phyloP scores from a whole-genome alignment of 257 asterid species.

The Lycium ferocissimum region DNA sequence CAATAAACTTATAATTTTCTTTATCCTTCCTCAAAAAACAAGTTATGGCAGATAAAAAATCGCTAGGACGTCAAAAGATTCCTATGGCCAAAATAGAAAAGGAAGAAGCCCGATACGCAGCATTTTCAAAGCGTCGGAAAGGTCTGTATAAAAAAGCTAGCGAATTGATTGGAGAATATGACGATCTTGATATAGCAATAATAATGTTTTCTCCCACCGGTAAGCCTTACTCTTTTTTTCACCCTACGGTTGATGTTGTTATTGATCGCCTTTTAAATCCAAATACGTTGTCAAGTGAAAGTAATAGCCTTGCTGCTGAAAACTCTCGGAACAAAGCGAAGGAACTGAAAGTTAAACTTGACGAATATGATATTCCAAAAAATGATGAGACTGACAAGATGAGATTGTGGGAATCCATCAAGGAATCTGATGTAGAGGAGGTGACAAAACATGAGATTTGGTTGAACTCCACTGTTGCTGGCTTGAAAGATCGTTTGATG shows the following conservation, averaged over 20 bases:
- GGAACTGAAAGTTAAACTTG: not conserved
- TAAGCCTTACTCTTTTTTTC: constrained; percentile 50
- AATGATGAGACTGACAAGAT: too few relatives aligned
- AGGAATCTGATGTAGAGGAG: not conserved
- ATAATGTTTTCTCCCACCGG: constrained; percentile 44
- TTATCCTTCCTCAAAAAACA: not conserved
- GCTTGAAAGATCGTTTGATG: not conserved
- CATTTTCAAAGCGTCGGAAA: constrained; percentile 45
- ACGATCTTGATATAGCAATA: constrained; percentile 45
- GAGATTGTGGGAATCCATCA: not conserved
- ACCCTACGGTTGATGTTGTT: constrained; percentile 43
- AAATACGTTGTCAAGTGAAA: not conserved
- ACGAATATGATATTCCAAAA: not conserved
- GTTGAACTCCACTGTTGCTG: not conserved
- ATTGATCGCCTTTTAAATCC: not conserved
- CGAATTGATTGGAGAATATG: constrained; percentile 45
- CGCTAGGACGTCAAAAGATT: constrained; percentile 46
- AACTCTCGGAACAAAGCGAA: not conserved
- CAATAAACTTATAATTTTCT: constrained; percentile 22
- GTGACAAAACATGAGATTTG: not conserved
- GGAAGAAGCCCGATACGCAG: constrained; percentile 37
- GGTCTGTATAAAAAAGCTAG: constrained; percentile 47
- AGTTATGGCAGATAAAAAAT: constrained; percentile 30
- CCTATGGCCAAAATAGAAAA: constrained; percentile 35
- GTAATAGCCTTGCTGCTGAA: not conserved